These are phyloP conservation scores for Scedosporium aurantiacum DNA, from an alignment of 2,329 filamentous ascomycete species.

Conservation along the genomic window DNA sequence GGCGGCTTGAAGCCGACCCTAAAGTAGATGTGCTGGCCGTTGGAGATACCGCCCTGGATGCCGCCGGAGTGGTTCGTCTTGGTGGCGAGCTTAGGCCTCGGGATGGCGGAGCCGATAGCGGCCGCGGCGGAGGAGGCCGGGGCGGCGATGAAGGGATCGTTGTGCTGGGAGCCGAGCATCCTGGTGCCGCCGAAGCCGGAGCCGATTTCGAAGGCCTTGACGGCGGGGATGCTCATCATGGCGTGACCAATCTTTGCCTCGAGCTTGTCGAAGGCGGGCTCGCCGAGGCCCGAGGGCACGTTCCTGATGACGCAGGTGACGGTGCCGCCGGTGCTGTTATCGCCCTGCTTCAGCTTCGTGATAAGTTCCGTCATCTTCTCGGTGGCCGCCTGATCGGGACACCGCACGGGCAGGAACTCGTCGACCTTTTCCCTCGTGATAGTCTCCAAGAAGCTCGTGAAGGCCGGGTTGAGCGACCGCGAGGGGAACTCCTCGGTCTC, in stretches of 20 bases:
- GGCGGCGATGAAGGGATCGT: slow-evolving; percentile 64
- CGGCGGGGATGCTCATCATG: slow-evolving; percentile 90
- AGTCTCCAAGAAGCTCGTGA: slow-evolving; percentile 60
- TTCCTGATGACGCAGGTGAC: slow-evolving; percentile 91
- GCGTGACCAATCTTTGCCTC: slow-evolving; percentile 85
- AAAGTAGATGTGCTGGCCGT: slow-evolving; percentile 91
- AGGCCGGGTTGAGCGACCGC: slow-evolving; percentile 64
- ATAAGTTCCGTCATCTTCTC: slow-evolving; percentile 70
- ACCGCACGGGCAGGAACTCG: slow-evolving; percentile 73
- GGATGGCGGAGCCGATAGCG: slow-evolving; percentile 31
- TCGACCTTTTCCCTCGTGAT: slow-evolving; percentile 72
- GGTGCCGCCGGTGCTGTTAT: slow-evolving; percentile 89
- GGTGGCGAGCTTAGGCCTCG: slow-evolving; percentile 54
- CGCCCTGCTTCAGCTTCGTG: slow-evolving; percentile 61
- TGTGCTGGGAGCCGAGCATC: slow-evolving; percentile 80
- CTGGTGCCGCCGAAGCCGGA: slow-evolving; percentile 84
- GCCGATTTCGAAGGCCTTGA: slow-evolving; percentile 91
- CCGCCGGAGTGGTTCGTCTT: slow-evolving; percentile 93
- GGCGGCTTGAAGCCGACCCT: slow-evolving; percentile 89
- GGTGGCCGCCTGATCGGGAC: slow-evolving; percentile 57
- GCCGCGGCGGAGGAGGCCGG: slow-evolving; percentile 24
- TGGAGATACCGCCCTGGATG: slow-evolving; percentile 90
- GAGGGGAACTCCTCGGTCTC: slow-evolving; percentile 57
- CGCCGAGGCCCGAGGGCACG: slow-evolving; percentile 73
- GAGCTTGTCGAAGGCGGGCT: slow-evolving; percentile 91